Base-by-base conservation (phyloP, 805 yeast species). In the Wickerhamiella sergipiensis region DNA sequence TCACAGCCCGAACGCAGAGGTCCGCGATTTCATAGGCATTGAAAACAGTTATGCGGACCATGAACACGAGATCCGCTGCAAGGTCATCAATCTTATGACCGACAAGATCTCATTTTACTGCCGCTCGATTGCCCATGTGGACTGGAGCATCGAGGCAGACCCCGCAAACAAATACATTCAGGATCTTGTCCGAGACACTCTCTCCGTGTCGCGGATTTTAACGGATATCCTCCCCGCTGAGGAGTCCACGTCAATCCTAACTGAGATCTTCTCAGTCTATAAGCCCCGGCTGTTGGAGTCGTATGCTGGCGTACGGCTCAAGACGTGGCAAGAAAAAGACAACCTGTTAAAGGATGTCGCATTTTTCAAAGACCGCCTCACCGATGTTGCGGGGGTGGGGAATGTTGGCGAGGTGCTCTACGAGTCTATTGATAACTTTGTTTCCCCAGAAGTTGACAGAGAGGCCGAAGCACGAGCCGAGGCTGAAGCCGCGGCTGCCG, bases 1-100 rank as follows among this genome's bases (percentile, higher is more conserved):
- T 44, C 68, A 62, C 43, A 69, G 13, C 68, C 66, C 13, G 6
- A 13, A 15, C 15, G 43, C 17, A 6, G 24, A 45, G 53, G 64
- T 50, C 15, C 66, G 57, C 10, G 70, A 69, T 47, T 69, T 74
- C 52, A 72, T 69, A n/a, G 62, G 62, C 18, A 64, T 76, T 12
- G 61, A 66, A 17, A 64, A 69, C 18, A 64, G 70, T 29, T 75
- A 75, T 59, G 70, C 68, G 45, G 83, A 79, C 51, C 90, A 83
- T 56, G 80, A 80, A 52, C 71, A 68, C 48, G 85, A 81, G 55
- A 71, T 84, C 13, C 76, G 77, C 54, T 67, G 76, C 43, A 83
- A 83, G 61, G 69, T 84, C 44, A 77, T 83, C n/a, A 72, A 81
- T 1, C 75, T 83, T 17, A 83, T 83, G 89, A 70, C 72, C 43